Evolutionary conservation across 192 early-diverging fungal species (phyloP).

Genomic region (Backusella macrospora): DNA sequence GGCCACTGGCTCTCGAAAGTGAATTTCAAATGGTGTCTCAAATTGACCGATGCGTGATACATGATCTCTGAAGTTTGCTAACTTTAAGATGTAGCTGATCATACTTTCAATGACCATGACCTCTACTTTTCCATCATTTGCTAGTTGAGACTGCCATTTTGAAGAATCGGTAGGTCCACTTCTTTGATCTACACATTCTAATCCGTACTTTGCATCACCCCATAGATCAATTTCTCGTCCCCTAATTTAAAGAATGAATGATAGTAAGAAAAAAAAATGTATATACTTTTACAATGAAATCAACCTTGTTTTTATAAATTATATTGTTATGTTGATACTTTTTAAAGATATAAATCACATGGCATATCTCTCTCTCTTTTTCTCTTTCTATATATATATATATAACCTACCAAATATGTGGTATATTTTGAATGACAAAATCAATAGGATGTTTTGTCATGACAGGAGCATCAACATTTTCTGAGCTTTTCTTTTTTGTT

Average conservation of each 20-base stretch:
- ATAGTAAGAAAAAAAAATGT: neutral
- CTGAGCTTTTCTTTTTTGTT: slow-evolving; percentile 26
- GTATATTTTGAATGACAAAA: slow-evolving; percentile 71
- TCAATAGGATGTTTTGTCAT: slow-evolving; percentile 69
- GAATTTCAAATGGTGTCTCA: slow-evolving; percentile 53
- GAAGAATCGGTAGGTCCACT: slow-evolving; percentile 53
- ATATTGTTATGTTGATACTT: neutral
- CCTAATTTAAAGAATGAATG: slow-evolving; percentile 1
- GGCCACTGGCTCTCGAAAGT: slow-evolving; percentile 49
- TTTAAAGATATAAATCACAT: too few relatives aligned
- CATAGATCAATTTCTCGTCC: slow-evolving; percentile 73
- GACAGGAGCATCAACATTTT: slow-evolving; percentile 41
- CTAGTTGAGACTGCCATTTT: slow-evolving; percentile 66
- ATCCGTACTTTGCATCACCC: slow-evolving; percentile 50
- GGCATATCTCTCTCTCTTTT: neutral
- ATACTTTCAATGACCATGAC: slow-evolving; percentile 64
- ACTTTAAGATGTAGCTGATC: slow-evolving; percentile 65
- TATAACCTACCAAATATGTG: slow-evolving; percentile 56
- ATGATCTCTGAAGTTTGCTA: slow-evolving; percentile 51
- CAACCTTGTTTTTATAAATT: too few relatives aligned
- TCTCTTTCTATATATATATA: too few relatives aligned
- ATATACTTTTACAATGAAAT: neutral
- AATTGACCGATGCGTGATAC: slow-evolving; percentile 71
- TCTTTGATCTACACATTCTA: slow-evolving; percentile 45
- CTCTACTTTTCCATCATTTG: slow-evolving; percentile 71